A percentile compares a stretch with the other conserved stretches of the same genome.
Evolutionary conservation across 345 rosid species (phyloP).

Genomic region (Psidium guajava): DNA sequence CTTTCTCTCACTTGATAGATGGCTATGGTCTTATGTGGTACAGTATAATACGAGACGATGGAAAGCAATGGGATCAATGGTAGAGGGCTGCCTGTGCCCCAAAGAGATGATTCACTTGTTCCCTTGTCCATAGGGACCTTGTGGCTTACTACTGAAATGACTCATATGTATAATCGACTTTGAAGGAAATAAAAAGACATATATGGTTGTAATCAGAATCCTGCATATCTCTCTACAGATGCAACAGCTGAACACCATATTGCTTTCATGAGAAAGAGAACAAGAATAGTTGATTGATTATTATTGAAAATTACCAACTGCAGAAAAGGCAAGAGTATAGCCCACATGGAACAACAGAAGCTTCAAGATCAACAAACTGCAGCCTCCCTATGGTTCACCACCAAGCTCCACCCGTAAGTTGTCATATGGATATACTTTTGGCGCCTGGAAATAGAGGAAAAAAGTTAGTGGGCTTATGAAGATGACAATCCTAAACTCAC

Average conservation of each 20-base stretch:
- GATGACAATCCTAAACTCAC: background rate
- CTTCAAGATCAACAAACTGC: background rate
- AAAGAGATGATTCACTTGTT: background rate
- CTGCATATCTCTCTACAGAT: background rate
- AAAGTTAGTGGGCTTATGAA: background rate
- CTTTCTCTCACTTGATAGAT: background rate
- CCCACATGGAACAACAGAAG: background rate
- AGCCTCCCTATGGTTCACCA: slow-evolving; percentile 50
- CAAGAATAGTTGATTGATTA: background rate
- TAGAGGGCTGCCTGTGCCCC: slow-evolving; percentile 8
- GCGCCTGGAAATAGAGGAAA: slow-evolving; percentile 37
- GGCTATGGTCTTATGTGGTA: background rate
- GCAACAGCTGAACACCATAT: background rate
- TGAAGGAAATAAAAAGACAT: background rate
- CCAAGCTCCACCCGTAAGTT: slow-evolving; percentile 96
- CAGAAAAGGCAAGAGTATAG: background rate
- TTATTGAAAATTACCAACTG: background rate
- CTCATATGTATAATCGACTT: background rate
- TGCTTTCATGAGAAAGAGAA: background rate
- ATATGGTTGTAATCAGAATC: background rate
- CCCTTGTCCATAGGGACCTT: slow-evolving; percentile 11
- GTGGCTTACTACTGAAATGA: background rate
- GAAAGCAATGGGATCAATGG: background rate
- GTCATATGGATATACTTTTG: slow-evolving; percentile 89
- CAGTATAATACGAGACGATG: background rate